Percentiles rank a stretch among this genome's conserved stretches.
Evolutionary conservation across 805 yeast genomes (phyloP).

Genomic region (Maudiozyma serrabonitensis): DNA sequence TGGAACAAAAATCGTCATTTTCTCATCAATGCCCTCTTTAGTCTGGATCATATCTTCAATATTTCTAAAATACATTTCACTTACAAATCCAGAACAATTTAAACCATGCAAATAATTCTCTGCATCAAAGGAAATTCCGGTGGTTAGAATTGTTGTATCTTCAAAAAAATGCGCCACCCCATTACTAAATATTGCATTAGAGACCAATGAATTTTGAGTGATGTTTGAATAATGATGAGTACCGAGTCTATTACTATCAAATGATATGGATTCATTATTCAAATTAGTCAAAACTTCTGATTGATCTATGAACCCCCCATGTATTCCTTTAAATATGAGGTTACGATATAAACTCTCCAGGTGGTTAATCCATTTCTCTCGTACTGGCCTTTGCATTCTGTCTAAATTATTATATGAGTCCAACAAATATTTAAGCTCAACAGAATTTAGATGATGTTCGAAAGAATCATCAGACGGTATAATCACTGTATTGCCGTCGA

Average conservation of each 20-base stretch:
- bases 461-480: slow-evolving; percentile 38
- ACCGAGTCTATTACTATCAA: slow-evolving; percentile 28
- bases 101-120: slow-evolving; percentile 51
- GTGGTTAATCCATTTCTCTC: slow-evolving; percentile 15
- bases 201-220: slow-evolving; percentile 9
- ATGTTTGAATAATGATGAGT: slow-evolving; percentile 30
- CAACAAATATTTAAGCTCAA: slow-evolving; percentile 39
- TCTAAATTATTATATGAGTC: slow-evolving; percentile 10
- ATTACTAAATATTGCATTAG: slow-evolving; percentile 37
- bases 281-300: slow-evolving; percentile 7
- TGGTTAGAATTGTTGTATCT: slow-evolving; percentile 19
- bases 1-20: slow-evolving; percentile 49
- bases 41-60: slow-evolving; percentile 39
- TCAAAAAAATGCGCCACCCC: slow-evolving; percentile 44
- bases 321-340: slow-evolving; percentile 32
- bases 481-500: slow-evolving; percentile 33
- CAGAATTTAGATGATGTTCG: slow-evolving; percentile 25
- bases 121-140: slow-evolving; percentile 35
- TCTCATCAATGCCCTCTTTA: slow-evolving; percentile 31
- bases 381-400: slow-evolving; percentile 5
- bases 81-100: slow-evolving; percentile 52
- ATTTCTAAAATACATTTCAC: slow-evolving; percentile 57
- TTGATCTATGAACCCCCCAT: slow-evolving; percentile 35
- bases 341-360: slow-evolving; percentile 17
- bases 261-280: slow-evolving; percentile 14